Conservation (phyloP, 495 filamentous ascomycete genomes). For the Aspergillus nidulans region DNA sequence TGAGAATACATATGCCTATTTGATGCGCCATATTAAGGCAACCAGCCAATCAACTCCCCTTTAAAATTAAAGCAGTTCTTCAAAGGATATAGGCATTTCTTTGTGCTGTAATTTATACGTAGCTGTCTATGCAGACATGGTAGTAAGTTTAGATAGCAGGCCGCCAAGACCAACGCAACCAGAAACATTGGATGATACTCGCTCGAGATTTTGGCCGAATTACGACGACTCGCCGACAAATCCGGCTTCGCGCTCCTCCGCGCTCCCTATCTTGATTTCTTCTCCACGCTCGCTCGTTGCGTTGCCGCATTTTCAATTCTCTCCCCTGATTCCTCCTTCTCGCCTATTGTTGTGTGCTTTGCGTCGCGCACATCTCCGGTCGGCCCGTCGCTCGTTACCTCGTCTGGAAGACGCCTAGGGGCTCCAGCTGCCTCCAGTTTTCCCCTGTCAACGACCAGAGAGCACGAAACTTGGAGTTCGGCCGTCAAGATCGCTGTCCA, state of each 20-base stretch:
- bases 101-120: too few species aligned
- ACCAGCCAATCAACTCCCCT: too few species aligned
- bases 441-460: background rate
- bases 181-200: slow-evolving; percentile 2
- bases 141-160: background rate
- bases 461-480: background rate
- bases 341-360: background rate
- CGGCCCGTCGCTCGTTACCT: slow-evolving; percentile 13
- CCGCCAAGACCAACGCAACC: background rate
- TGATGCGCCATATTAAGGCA: too few species aligned
- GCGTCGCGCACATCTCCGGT: slow-evolving; percentile 7
- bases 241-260: background rate
- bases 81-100: background rate
- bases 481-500: background rate
- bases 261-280: background rate
- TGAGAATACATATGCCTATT: too few species aligned
- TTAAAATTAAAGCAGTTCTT: too few species aligned
- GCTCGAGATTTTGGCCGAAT: background rate
- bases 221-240: slow-evolving; percentile 1
- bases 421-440: background rate
- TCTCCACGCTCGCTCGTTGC: background rate
- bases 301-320: background rate
- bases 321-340: background rate
- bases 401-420: slow-evolving; percentile 4
- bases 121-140: background rate